A percentile compares a stretch with the other conserved stretches of the same genome.
Evolutionary conservation across 768 basidiomycete species (phyloP).

Genomic region (Stropharia rugosoannulata): DNA sequence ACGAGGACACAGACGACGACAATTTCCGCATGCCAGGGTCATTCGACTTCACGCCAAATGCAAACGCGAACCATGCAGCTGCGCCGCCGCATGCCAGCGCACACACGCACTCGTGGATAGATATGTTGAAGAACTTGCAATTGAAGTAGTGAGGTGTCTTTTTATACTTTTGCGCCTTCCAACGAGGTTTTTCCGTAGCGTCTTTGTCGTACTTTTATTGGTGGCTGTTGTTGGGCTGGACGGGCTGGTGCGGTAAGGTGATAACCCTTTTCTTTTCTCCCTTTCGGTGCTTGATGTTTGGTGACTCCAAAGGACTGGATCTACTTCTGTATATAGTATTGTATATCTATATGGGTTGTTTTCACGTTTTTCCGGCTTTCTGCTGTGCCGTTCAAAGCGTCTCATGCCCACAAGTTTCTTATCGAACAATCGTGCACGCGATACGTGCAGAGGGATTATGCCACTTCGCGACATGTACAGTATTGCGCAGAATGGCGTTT

Average conservation of each 20-base stretch:
- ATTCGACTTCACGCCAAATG: slow-evolving; percentile 32
- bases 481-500: too few species aligned
- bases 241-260: too few species aligned
- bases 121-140: slow-evolving; percentile 28
- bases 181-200: neutral
- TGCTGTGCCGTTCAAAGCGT: too few species aligned
- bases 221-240: neutral
- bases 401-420: too few species aligned
- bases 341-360: neutral
- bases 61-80: neutral
- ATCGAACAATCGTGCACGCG: too few species aligned
- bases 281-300: neutral
- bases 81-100: neutral
- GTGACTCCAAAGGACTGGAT: neutral
- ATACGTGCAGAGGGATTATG: too few species aligned
- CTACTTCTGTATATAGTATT: neutral
- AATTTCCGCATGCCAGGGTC: slow-evolving; percentile 48
- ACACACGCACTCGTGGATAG: slow-evolving; percentile 23
- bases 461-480: too few species aligned
- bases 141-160: slow-evolving; percentile 22
- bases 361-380: too few species aligned
- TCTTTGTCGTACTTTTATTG: neutral
- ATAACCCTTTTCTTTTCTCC: neutral
- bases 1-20: slow-evolving; percentile 1
- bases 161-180: neutral